Percentiles rank a stretch among this genome's conserved stretches.
Conservation (phyloP, 1,284 basidiomycete species). For the Leucoagaricus sp. region DNA sequence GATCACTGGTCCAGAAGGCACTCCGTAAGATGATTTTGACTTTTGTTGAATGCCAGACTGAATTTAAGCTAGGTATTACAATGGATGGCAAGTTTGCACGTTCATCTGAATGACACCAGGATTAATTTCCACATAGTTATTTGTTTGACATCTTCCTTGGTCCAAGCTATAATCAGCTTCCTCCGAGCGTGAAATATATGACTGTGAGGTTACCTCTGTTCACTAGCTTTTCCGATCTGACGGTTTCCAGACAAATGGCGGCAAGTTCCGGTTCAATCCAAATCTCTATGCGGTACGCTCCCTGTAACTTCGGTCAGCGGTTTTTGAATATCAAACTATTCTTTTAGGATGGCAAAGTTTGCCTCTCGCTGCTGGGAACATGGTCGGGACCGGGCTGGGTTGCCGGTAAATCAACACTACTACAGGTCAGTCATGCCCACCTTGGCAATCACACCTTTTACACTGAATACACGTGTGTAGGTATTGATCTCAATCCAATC, state of each 20-base stretch:
- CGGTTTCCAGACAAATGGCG: conserved; percentile 73
- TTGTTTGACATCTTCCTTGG: conserved; percentile 92
- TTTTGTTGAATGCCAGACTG: conserved; percentile 8
- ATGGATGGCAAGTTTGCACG: conserved; percentile 66
- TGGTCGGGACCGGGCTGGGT: conserved; percentile 93
- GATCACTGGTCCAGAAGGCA: conserved; percentile 89
- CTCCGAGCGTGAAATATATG: conserved; percentile 87
- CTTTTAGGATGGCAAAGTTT: conserved; percentile 84
- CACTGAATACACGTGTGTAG: conserved; percentile 33
- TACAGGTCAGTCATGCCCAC: conserved; percentile 54
- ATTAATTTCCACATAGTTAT: conserved; percentile 33
- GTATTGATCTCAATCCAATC: conserved; percentile 92
- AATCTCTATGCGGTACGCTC: conserved; percentile 81
- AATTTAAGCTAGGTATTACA: conserved; percentile 60
- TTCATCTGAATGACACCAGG: conserved; percentile 6
- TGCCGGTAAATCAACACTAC: conserved; percentile 79
- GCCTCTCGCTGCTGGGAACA: conserved; percentile 87
- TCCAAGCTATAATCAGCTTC: conserved; percentile 76
- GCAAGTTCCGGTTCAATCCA: conserved; percentile 88
- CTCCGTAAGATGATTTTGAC: conserved; percentile 63
- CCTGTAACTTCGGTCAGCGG: neutral
- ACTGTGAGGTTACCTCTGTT: conserved; percentile 53
- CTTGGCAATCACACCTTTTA: neutral
- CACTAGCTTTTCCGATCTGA: neutral
- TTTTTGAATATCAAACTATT: conserved; percentile 2